Evolutionary conservation across 1,284 basidiomycete species (phyloP), one percentile per base, ranked within the genome.

Genomic region (Prillingera fragicola): DNA sequence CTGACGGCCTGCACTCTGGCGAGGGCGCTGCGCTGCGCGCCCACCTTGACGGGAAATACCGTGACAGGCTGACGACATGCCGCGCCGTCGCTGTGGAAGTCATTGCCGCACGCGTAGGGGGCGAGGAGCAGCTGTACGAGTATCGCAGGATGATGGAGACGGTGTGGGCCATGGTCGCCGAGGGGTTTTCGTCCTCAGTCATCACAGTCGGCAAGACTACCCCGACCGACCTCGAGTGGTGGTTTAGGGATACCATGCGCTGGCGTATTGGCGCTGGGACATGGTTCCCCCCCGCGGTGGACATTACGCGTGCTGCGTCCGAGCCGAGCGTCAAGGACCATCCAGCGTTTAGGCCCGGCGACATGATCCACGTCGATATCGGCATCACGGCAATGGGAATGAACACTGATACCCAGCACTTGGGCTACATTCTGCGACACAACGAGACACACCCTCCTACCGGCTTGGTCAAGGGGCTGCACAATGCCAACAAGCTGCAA

Each of bases 371-470:
- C 55, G 76, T 78, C 41, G 77, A 79, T 53, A 77, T 77, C 55
- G 77, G 78, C 0, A 75, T 79, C 50, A 76, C 73, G 15, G 75
- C 76, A 1, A 75, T 78, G 73, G 73, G 75, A 18, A 61, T 79
- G 64, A 77, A 78, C 56, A 80, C 77, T 19, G 78, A 80, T 54
- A 77, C 76, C 1, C 78, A 79, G 52, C 77, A 79, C 49, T 73
- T 79, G 63, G 76, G 73, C 13, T 78, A 79, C 56, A 77, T 80
- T 40, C 73, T 79, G 18, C 73, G 73, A n/a, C 9, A 15, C 10
- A 35, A 29, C 41, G 71, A 72, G 25, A 76, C 77, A 48, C 67
- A 71, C 32, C 75, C 70, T 1, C 77, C 77, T 5, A 55, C 61
- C 8, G 73, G 73, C 17, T 63, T 78, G 26, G 70, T 72, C 43